Conservation (phyloP, 768 basidiomycete genomes). For the Calvatia gigantea region DNA sequence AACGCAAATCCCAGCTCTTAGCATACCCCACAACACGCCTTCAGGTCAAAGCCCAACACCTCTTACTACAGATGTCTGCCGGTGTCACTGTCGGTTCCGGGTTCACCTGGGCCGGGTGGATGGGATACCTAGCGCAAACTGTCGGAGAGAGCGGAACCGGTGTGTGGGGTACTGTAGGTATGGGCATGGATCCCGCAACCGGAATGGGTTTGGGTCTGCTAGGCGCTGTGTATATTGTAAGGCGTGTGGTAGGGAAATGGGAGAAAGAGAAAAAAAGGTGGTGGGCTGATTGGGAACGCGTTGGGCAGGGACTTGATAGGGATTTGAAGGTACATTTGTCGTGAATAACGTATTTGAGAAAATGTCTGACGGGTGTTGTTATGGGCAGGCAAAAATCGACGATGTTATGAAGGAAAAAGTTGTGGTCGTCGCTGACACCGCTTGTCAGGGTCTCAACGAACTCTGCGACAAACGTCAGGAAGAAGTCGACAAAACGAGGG, state of each 20-base stretch:
- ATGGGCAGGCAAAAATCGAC: slow-evolving; percentile 42
- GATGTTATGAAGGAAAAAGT: slow-evolving; percentile 51
- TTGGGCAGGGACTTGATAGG: slow-evolving; percentile 58
- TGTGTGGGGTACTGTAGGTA: slow-evolving; percentile 8
- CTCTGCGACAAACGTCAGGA: slow-evolving; percentile 37
- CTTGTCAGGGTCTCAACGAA: slow-evolving; percentile 42
- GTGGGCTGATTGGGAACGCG: slow-evolving; percentile 64
- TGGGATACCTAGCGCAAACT: slow-evolving; percentile 41
- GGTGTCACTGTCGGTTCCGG: slow-evolving; percentile 47
- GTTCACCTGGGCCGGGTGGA: slow-evolving; percentile 61
- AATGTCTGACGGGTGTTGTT: no score
- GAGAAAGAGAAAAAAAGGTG: slow-evolving; percentile 63
- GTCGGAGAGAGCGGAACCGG: slow-evolving; percentile 31
- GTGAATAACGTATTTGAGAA: no score
- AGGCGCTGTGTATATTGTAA: slow-evolving; percentile 41
- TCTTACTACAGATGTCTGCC: slow-evolving; percentile 46
- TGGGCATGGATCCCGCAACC: slow-evolving; percentile 51
- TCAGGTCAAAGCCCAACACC: slow-evolving; percentile 61
- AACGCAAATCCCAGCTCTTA: slow-evolving; percentile 52
- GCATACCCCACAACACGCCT: slow-evolving; percentile 52
- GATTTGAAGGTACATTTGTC: slow-evolving; percentile 70
- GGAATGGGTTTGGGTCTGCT: slow-evolving; percentile 59
- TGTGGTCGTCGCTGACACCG: slow-evolving; percentile 44
- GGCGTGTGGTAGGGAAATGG: slow-evolving; percentile 68
- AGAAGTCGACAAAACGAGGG: slow-evolving; percentile 41